Evolutionary conservation across 495 filamentous ascomycete species (phyloP).

Genomic region (Astrothelium subdiscretum): DNA sequence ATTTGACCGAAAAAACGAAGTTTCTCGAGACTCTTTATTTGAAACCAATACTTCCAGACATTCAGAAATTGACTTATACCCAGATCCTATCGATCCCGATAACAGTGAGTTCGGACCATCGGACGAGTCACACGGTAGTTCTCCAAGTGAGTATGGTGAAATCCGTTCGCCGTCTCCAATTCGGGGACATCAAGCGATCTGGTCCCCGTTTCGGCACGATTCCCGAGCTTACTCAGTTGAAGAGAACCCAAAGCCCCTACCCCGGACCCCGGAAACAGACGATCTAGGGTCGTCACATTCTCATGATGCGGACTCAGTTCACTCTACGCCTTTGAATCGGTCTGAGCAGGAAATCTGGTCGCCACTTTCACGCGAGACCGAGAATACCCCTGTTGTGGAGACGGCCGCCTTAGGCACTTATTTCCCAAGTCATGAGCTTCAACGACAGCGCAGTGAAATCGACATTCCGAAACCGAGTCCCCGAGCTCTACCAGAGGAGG

Average conservation of each 20-base stretch:
- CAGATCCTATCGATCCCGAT: no score
- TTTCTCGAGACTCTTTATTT: no score
- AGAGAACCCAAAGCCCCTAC: background rate
- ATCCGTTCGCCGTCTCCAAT: background rate
- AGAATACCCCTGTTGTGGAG: conserved; percentile 13
- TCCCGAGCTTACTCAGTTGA: background rate
- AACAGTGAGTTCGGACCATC: no score
- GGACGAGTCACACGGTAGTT: no score
- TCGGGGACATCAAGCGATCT: background rate
- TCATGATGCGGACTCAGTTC: background rate
- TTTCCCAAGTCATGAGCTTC: background rate
- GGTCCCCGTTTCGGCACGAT: background rate
- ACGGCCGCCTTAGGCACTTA: conserved; percentile 16
- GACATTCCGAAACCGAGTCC: background rate
- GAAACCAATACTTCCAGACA: no score
- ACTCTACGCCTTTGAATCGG: background rate
- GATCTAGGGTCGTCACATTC: background rate
- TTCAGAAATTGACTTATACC: no score
- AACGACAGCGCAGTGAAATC: background rate
- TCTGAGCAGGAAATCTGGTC: background rate
- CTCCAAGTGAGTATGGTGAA: background rate
- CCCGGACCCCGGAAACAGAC: background rate
- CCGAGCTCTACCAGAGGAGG: background rate
- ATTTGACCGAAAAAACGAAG: no score
- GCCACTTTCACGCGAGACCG: background rate